Base-by-base conservation (phyloP, 2,329 filamentous ascomycete species). In the Curvularia eragrostidis region DNA sequence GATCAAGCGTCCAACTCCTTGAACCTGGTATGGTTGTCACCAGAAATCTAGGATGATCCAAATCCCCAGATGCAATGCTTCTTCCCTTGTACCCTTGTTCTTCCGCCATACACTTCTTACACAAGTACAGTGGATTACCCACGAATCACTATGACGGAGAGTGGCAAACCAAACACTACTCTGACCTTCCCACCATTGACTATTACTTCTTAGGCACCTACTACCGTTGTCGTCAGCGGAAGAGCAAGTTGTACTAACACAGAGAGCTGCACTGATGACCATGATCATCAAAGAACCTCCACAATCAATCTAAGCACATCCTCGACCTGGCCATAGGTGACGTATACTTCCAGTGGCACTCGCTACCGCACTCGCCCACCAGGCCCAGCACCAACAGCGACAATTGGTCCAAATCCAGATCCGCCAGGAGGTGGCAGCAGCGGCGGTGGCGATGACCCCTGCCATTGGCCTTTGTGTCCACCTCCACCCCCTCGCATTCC, bases 71-170 rank as follows among this genome's bases (percentile, higher is more conserved):
- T 61, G 19, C 30, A 55, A 19, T 61, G 54, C 28, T 19, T 41
- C 15, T 52, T 54, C 38, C 54, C 51, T 12, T 61, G 54, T 38
- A 58, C 54, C 3, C 23, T 61, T 30, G 51, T 58, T 23, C 38
- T 61, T 1, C 58, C 54, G 10, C 58, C 51, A 12, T 58, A 41
- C 21, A 41, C 42, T 5, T 48, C 47, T 13, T 41, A 44, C 26
- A 62, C 56, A 3, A 52, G 42, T 3, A 62, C 52, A 3, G 52
- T 54, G n/a, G 44, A 50, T n/a, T 60, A 60, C 26, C 57, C 53
- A n/a, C 48, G 30, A 9, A 50, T 60, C 21, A 62, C 52, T 4
- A 49, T 56, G 2, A 62, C 55, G 5, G 52, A 48, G n/a, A 39
- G 28, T 21, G 44, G 48, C 28, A 58, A 21, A 18, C 26, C 47